These are phyloP conservation scores for Talaromyces proteolyticus DNA, from an alignment of 495 filamentous ascomycete species.

Conservation along the genomic window DNA sequence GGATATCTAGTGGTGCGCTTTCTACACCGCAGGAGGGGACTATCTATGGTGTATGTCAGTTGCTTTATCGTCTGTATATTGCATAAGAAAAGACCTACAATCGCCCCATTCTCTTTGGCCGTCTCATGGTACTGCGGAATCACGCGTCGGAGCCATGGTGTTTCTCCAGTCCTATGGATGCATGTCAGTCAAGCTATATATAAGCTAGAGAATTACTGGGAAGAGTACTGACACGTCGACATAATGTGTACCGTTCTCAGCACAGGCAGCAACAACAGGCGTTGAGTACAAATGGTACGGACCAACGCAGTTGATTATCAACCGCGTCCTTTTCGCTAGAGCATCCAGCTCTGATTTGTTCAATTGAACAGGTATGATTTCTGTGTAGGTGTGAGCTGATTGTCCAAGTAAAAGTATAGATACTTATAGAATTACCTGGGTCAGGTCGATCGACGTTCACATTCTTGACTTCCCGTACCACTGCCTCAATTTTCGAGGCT, in stretches of 20 bases:
- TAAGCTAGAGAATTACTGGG: too few species aligned
- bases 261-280: constrained; percentile 82
- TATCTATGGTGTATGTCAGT: constrained; percentile 43
- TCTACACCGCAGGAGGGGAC: constrained; percentile 85
- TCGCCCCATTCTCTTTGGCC: constrained; percentile 69
- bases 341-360: constrained; percentile 53
- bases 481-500: constrained; percentile 57
- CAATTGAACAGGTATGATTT: constrained; percentile 60
- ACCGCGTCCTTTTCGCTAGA: constrained; percentile 66
- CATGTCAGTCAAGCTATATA: constrained; percentile 7
- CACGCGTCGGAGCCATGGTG: constrained; percentile 73
- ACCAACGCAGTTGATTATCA: constrained; percentile 80
- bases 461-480: constrained; percentile 58
- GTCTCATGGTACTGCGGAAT: constrained; percentile 71
- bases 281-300: constrained; percentile 78
- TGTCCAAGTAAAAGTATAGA: background rate
- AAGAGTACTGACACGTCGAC: constrained; percentile 61
- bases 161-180: constrained; percentile 64
- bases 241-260: constrained; percentile 82
- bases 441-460: constrained; percentile 65
- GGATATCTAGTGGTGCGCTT: constrained; percentile 75
- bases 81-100: constrained; percentile 39
- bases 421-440: too few species aligned
- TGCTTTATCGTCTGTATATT: constrained; percentile 8
- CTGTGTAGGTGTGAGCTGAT: constrained; percentile 26